Conservation (phyloP, 768 basidiomycete species). For the Tylopilus rubrobrunneus region DNA sequence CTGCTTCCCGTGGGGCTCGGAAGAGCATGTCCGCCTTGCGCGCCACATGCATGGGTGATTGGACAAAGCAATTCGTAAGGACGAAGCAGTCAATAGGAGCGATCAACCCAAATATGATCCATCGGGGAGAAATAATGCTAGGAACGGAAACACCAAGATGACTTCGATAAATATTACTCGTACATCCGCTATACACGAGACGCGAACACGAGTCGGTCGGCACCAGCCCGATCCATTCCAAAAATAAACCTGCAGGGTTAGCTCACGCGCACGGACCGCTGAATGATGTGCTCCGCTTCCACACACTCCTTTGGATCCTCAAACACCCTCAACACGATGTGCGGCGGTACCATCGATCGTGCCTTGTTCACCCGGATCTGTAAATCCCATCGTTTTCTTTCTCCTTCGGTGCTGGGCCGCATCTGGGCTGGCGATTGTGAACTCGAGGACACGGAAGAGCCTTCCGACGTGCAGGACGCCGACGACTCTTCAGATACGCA, state of each 20-base stretch:
- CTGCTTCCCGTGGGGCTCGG: neutral
- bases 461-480: slow-evolving; percentile 18
- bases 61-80: too few relatives aligned
- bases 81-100: too few relatives aligned
- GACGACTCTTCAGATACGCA: slow-evolving; percentile 26
- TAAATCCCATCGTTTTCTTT: slow-evolving; percentile 53
- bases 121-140: neutral
- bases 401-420: slow-evolving; percentile 43
- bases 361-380: slow-evolving; percentile 65
- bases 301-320: slow-evolving; percentile 64
- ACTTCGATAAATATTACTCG: neutral
- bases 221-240: neutral
- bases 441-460: slow-evolving; percentile 22
- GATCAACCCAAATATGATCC: neutral
- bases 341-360: slow-evolving; percentile 51
- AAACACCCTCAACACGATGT: slow-evolving; percentile 63
- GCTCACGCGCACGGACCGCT: slow-evolving; percentile 1
- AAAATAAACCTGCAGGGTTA: neutral
- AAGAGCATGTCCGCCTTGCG: neutral
- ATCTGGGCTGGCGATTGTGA: slow-evolving; percentile 4
- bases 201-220: neutral
- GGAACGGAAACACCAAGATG: neutral
- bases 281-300: slow-evolving; percentile 50
- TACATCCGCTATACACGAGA: neutral
- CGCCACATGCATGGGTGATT: neutral